Percentiles rank a stretch among this genome's conserved stretches.
Conservation (phyloP, 331 rosid species). For the Quercus phellos region DNA sequence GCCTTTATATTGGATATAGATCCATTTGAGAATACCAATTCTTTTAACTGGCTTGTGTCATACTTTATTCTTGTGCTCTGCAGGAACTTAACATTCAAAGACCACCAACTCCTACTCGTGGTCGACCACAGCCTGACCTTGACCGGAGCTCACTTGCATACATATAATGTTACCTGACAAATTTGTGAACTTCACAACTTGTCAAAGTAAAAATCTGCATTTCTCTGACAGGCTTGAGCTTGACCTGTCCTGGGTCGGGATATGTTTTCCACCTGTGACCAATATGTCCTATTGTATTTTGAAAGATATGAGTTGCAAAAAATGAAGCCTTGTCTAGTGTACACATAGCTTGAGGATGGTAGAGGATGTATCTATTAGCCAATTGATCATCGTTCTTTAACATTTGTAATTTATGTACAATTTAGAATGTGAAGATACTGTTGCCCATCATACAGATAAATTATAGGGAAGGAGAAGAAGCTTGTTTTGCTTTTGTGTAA, state of each 20-base stretch:
- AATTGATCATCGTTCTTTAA: constrained; percentile 15
- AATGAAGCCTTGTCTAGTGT: constrained; percentile 29
- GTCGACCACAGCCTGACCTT: constrained; percentile 96
- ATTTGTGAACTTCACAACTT: constrained; percentile 17
- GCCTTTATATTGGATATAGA: neutral
- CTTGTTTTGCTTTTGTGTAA: constrained; percentile 31
- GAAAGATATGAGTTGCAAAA: constrained; percentile 22
- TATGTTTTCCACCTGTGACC: constrained; percentile 20
- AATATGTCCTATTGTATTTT: constrained; percentile 14
- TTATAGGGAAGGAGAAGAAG: constrained; percentile 39
- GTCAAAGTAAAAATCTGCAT: constrained; percentile 15
- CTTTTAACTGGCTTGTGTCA: neutral
- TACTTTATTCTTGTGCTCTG: neutral
- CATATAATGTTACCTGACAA: constrained; percentile 40
- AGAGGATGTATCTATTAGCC: constrained; percentile 20
- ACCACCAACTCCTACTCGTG: constrained; percentile 98
- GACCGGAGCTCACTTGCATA: constrained; percentile 97
- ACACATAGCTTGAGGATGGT: constrained; percentile 34
- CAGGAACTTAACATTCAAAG: constrained; percentile 97
- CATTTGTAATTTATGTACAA: constrained; percentile 34
- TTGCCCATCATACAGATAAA: constrained; percentile 27
- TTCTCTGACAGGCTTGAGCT: constrained; percentile 15
- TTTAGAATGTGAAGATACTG: constrained; percentile 28
- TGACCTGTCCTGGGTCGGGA: constrained; percentile 4
- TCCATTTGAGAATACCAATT: neutral